A percentile compares a stretch with the other conserved stretches of the same genome.
Evolutionary conservation across 2,329 filamentous ascomycete genomes (phyloP).

Genomic region (Colletotrichum sp.): DNA sequence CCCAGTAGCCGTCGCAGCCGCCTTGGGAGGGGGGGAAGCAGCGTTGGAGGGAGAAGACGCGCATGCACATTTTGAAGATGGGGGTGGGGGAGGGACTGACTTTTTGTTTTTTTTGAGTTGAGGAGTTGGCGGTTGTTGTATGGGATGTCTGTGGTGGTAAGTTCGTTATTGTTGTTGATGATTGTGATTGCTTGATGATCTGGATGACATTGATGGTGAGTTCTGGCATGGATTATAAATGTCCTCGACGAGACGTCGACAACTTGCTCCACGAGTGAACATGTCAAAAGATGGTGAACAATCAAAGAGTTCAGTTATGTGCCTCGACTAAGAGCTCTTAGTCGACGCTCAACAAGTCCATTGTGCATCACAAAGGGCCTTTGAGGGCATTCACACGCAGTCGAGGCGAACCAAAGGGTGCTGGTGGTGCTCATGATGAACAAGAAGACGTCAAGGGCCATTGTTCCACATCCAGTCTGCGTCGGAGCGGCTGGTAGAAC

Average conservation of each 20-base stretch:
- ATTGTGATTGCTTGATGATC: neutral
- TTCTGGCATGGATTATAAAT: neutral
- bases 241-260: neutral
- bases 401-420: neutral
- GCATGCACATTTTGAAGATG: conserved; percentile 1
- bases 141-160: neutral
- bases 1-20: conserved; percentile 12
- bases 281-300: neutral
- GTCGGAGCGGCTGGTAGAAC: neutral
- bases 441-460: neutral
- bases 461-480: neutral
- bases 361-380: neutral
- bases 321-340: neutral
- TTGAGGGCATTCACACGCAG: neutral
- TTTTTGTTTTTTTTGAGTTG: neutral
- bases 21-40: neutral
- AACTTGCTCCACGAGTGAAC: neutral
- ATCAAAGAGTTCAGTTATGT: neutral
- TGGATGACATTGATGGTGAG: neutral
- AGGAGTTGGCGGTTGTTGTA: neutral
- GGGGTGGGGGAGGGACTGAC: neutral
- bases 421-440: neutral
- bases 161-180: neutral
- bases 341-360: neutral
- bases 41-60: conserved; percentile 7